Conservation (phyloP, 2,329 filamentous ascomycete genomes). For the Chrysoporthe cubensis region DNA sequence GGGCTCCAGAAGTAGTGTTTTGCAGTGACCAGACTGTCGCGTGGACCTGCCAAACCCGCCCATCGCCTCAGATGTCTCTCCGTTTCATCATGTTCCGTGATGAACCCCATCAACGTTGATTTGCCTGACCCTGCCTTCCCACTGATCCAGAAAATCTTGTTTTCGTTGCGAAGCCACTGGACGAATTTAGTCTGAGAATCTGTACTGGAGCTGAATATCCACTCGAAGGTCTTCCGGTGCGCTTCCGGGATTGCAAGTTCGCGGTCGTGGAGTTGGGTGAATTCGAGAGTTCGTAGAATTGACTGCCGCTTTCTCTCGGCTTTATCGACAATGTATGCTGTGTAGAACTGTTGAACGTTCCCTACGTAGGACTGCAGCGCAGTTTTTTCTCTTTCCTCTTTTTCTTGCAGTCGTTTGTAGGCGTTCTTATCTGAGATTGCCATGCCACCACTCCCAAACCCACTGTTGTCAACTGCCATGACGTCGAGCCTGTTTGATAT, state of each 20-base stretch:
- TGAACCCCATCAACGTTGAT: conserved; percentile 21
- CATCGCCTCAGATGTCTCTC: background rate
- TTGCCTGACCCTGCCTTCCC: conserved; percentile 21
- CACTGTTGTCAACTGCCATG: background rate
- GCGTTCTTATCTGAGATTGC: background rate
- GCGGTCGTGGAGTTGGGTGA: conserved; percentile 12
- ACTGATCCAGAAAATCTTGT: conserved; percentile 16
- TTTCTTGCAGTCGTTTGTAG: no score
- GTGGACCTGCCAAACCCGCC: conserved; percentile 3
- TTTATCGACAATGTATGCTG: background rate
- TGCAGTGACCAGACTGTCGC: conserved; percentile 1
- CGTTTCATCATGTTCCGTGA: conserved; percentile 8
- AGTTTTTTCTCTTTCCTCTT: background rate
- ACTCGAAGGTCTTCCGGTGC: conserved; percentile 16
- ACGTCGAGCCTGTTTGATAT: conserved; percentile 10
- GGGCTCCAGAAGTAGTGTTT: conserved; percentile 27
- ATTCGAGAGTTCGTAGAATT: conserved; percentile 11
- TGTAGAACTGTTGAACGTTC: background rate
- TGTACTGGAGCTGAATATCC: conserved; percentile 5
- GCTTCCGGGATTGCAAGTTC: conserved; percentile 17
- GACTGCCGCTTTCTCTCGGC: background rate
- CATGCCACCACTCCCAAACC: background rate
- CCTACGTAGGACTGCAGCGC: background rate
- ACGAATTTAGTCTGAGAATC: background rate
- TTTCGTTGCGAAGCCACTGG: conserved; percentile 16